phyloP scores from a whole-genome alignment of 768 basidiomycete species.

The Mycena latifolia region DNA sequence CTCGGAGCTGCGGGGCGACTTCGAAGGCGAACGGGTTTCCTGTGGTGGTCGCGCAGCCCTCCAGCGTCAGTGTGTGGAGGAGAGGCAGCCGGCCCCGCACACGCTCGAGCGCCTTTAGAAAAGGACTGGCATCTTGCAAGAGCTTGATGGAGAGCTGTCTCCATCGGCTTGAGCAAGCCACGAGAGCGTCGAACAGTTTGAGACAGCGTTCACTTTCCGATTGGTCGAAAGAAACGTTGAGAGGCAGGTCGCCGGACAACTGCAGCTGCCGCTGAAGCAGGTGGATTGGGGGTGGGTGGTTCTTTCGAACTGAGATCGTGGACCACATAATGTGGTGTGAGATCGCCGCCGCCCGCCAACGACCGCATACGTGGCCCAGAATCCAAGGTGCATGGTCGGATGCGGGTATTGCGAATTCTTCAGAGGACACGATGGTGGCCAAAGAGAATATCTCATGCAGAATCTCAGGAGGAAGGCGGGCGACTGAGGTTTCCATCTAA shows the following conservation, averaged over 20 bases:
- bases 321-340: conserved; percentile 1
- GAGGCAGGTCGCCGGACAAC: conserved; percentile 2
- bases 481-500: neutral
- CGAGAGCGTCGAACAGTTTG: conserved; percentile 3
- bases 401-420: neutral
- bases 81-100: conserved; percentile 2
- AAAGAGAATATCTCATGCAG: conserved; percentile 15
- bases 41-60: conserved; percentile 8
- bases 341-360: conserved; percentile 15
- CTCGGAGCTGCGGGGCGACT: conserved; percentile 3
- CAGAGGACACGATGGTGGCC: neutral
- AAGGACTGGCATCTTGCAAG: neutral
- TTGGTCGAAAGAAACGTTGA: neutral
- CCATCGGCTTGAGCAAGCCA: conserved; percentile 6
- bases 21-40: conserved; percentile 16
- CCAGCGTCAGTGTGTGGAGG: neutral
- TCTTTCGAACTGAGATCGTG: neutral
- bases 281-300: neutral
- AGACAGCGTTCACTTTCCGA: neutral
- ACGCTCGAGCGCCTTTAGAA: conserved; percentile 6
- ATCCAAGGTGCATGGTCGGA: neutral
- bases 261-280: conserved; percentile 8
- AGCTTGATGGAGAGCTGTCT: neutral
- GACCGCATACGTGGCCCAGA: conserved; percentile 6
- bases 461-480: conserved; percentile 7